Evolutionary conservation across 345 rosid genomes (phyloP).

Genomic region (Odontarrhena argentea): DNA sequence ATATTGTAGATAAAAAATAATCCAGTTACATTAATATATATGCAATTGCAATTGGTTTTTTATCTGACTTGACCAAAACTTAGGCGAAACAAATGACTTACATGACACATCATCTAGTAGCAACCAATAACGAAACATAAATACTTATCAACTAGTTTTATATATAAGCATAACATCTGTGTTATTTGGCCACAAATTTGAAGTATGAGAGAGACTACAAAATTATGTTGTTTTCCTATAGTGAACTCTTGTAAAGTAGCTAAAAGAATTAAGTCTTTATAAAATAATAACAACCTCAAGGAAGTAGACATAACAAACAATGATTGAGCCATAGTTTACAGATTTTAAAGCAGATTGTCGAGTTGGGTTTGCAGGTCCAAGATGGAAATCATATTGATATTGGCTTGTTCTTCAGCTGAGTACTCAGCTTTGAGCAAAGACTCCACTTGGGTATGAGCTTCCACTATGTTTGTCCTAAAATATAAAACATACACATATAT

Average conservation of each 20-base stretch:
- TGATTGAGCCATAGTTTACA: slow-evolving; percentile 3
- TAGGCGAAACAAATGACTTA: neutral
- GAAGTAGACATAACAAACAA: slow-evolving; percentile 1
- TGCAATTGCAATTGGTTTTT: neutral
- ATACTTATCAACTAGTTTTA: neutral
- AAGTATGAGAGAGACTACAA: slow-evolving; percentile 16
- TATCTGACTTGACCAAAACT: neutral
- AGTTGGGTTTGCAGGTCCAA: slow-evolving; percentile 75
- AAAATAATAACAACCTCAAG: neutral
- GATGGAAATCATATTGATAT: slow-evolving; percentile 63
- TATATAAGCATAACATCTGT: slow-evolving; percentile 18
- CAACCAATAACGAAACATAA: neutral
- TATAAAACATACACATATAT: neutral
- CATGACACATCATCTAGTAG: neutral
- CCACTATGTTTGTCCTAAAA: slow-evolving; percentile 90
- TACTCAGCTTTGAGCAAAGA: slow-evolving; percentile 74
- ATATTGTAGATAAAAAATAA: no score
- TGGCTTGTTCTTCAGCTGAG: slow-evolving; percentile 67
- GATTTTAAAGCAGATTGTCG: slow-evolving; percentile 58
- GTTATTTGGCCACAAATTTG: neutral
- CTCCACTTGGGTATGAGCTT: slow-evolving; percentile 86
- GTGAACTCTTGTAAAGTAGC: slow-evolving; percentile 28
- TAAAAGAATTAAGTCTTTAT: neutral
- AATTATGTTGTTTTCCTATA: neutral
- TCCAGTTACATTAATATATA: neutral